phyloP scores from a whole-genome alignment of 2,329 filamentous ascomycete species.

The Endothia cerciana region DNA sequence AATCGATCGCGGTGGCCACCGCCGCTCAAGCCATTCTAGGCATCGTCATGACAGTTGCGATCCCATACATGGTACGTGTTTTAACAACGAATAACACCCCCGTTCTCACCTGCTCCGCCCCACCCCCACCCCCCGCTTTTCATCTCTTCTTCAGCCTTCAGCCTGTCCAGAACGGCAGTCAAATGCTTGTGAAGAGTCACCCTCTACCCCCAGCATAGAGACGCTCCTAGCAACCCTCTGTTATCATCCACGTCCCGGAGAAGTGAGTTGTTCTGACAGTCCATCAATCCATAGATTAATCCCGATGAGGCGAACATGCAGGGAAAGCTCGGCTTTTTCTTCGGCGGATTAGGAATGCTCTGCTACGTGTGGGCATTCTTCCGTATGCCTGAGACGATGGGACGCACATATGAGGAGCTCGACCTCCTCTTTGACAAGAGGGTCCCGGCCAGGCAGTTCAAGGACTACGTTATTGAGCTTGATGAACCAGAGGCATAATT shows the following conservation, averaged over 20 bases:
- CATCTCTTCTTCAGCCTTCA: not conserved
- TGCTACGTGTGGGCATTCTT: conserved; percentile 44
- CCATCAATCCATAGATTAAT: conserved; percentile 37
- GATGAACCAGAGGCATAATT: not conserved
- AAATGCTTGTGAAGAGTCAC: too few species aligned
- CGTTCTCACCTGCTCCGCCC: not conserved
- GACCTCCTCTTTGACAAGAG: conserved; percentile 60
- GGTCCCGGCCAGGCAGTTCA: conserved; percentile 71
- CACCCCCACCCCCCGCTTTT: not conserved
- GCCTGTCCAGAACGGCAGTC: too few species aligned
- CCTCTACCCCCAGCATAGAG: too few species aligned
- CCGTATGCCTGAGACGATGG: conserved; percentile 36
- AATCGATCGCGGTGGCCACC: conserved; percentile 50
- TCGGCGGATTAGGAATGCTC: conserved; percentile 42
- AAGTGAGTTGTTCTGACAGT: not conserved
- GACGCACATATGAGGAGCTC: conserved; percentile 37
- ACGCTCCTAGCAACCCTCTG: too few species aligned
- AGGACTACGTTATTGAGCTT: conserved; percentile 50
- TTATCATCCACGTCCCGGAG: too few species aligned
- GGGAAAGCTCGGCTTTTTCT: conserved; percentile 48
- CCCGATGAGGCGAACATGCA: conserved; percentile 48
- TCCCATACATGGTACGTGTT: conserved; percentile 43
- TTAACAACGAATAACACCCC: too few species aligned
- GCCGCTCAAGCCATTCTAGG: conserved; percentile 46
- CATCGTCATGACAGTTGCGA: conserved; percentile 48